A percentile compares a stretch with the other conserved stretches of the same genome.
phyloP scores from a whole-genome alignment of 495 filamentous ascomycete species.

The Annulohypoxylon stygium region DNA sequence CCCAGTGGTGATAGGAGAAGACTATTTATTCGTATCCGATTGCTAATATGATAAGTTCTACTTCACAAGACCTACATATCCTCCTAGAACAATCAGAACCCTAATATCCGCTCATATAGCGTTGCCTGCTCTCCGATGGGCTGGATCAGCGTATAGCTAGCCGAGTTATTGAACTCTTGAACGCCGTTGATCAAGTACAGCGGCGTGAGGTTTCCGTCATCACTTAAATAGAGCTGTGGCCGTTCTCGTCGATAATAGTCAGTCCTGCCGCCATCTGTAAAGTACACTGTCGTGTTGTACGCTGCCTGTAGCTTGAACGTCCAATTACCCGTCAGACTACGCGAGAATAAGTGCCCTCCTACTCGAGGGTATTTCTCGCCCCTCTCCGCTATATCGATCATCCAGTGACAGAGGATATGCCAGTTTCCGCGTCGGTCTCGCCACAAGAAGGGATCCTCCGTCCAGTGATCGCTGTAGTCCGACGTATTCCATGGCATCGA shows the following conservation, averaged over 20 bases:
- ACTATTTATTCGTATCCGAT: no score
- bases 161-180: constrained; percentile 59
- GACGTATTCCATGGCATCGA: constrained; percentile 44
- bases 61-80: no score
- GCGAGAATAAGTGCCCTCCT: constrained; percentile 55
- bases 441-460: constrained; percentile 60
- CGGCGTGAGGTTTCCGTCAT: constrained; percentile 56
- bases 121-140: constrained; percentile 33
- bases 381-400: constrained; percentile 52
- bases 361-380: constrained; percentile 56
- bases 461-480: constrained; percentile 43
- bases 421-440: constrained; percentile 58
- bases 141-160: constrained; percentile 52
- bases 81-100: constrained; percentile 10
- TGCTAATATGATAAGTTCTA: not conserved
- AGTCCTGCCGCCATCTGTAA: constrained; percentile 51
- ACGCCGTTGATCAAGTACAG: constrained; percentile 56
- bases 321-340: constrained; percentile 56
- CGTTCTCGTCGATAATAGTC: constrained; percentile 55
- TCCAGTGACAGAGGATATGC: constrained; percentile 55
- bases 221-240: constrained; percentile 58
- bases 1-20: no score
- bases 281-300: constrained; percentile 56
- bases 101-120: constrained; percentile 34
- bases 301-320: constrained; percentile 53